Evolutionary conservation across 352 stramenopile genomes (phyloP).

Genomic region (Globisporangium rhizosaccharum): DNA sequence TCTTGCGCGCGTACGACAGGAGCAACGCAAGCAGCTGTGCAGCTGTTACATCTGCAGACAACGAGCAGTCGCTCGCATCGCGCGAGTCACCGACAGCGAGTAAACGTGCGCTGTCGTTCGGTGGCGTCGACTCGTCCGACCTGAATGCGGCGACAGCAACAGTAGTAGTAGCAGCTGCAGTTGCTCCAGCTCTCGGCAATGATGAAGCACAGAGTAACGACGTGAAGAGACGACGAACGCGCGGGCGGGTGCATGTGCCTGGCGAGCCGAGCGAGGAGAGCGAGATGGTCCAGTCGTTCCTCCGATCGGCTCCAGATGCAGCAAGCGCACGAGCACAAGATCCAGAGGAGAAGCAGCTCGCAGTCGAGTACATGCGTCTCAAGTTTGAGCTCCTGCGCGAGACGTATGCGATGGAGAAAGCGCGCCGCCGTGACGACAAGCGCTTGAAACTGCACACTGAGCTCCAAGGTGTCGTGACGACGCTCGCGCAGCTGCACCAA

Average conservation of each 20-base stretch:
- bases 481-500: constrained; percentile 29
- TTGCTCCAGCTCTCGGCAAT: too few species aligned
- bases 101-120: too few species aligned
- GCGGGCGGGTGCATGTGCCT: too few species aligned
- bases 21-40: not conserved
- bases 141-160: too few species aligned
- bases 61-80: not conserved
- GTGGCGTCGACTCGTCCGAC: too few species aligned
- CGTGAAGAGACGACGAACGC: too few species aligned
- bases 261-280: too few species aligned
- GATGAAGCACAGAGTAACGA: too few species aligned
- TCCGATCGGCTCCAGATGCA: not conserved
- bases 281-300: too few species aligned
- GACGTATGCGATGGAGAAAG: constrained; percentile 8
- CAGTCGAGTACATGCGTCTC: constrained; percentile 9
- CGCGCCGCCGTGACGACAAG: constrained; percentile 13
- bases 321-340: not conserved
- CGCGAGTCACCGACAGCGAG: not conserved
- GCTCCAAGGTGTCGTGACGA: constrained; percentile 31
- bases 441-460: constrained; percentile 32
- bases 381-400: constrained; percentile 27
- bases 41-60: not conserved
- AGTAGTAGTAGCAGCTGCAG: too few species aligned
- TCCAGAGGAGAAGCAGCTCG: constrained; percentile 6
- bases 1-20: constrained; percentile 12